These are phyloP conservation scores for Entomortierella parvispora DNA, from an alignment of 192 early-diverging fungal species.

Conservation along the genomic window DNA sequence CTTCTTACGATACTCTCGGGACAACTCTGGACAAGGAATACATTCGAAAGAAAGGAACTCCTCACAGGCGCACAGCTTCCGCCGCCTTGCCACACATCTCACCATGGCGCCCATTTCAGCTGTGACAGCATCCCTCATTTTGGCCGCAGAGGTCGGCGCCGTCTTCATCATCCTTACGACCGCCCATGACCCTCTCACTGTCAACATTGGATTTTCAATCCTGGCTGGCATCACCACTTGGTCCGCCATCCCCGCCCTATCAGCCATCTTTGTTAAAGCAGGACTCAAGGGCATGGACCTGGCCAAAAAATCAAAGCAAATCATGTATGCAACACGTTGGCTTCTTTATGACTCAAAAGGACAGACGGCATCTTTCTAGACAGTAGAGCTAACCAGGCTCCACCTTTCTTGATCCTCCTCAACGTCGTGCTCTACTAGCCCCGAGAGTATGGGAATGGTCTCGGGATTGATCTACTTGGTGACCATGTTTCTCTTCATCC, in stretches of 20 bases:
- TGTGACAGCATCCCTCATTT: conserved; percentile 32
- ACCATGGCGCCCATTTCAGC: conserved; percentile 44
- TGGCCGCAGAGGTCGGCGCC: conserved; percentile 33
- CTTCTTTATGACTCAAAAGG: too few relatives aligned
- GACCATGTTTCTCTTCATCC: conserved; percentile 91
- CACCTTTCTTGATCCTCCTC: not conserved
- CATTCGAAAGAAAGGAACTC: too few relatives aligned
- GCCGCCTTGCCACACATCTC: too few relatives aligned
- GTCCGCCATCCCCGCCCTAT: conserved; percentile 72
- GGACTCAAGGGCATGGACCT: conserved; percentile 84
- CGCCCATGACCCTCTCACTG: conserved; percentile 77
- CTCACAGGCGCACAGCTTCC: too few relatives aligned
- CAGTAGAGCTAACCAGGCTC: too few relatives aligned
- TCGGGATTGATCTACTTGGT: conserved; percentile 90
- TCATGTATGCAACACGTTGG: conserved; percentile 61
- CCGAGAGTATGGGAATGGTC: conserved; percentile 95
- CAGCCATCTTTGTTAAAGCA: conserved; percentile 77
- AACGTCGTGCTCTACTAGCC: conserved; percentile 53
- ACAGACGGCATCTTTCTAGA: too few relatives aligned
- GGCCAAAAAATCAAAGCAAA: conserved; percentile 76
- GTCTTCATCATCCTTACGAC: conserved; percentile 66
- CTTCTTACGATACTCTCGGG: too few relatives aligned
- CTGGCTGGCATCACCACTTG: conserved; percentile 80
- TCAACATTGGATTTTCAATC: conserved; percentile 73
- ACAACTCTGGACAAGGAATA: too few relatives aligned